Conservation (phyloP, 768 basidiomycete species). For the Pholiota conissans region DNA sequence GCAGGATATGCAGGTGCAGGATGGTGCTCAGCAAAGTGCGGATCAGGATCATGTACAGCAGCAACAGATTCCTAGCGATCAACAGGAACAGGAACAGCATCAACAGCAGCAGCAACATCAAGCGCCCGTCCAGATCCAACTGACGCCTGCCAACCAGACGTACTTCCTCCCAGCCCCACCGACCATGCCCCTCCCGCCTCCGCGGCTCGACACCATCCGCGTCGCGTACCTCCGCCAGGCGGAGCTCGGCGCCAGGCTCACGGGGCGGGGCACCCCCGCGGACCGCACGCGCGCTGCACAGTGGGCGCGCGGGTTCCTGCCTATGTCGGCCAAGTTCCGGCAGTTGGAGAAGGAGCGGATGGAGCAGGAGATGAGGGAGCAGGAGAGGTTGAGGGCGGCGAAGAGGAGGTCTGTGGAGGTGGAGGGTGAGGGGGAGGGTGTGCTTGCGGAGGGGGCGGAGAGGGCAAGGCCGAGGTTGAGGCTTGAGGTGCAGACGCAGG, state of each 20-base stretch:
- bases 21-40: background rate
- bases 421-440: too few species aligned
- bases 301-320: constrained; percentile 23
- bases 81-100: constrained; percentile 1
- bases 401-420: too few species aligned
- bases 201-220: constrained; percentile 30
- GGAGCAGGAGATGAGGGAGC: background rate
- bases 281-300: constrained; percentile 25
- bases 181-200: constrained; percentile 33
- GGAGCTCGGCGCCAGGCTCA: constrained; percentile 27
- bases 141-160: constrained; percentile 8
- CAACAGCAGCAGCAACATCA: constrained; percentile 13
- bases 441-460: background rate
- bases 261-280: constrained; percentile 36
- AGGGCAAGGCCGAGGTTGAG: background rate
- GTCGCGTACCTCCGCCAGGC: constrained; percentile 26
- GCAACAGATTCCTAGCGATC: background rate
- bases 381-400: too few species aligned
- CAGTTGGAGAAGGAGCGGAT: too few species aligned
- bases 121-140: constrained; percentile 17
- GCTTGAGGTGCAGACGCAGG: too few species aligned
- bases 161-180: constrained; percentile 18
- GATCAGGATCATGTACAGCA: background rate
- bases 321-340: too few species aligned
- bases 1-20: background rate